A percentile compares a stretch with the other conserved stretches of the same genome.
These are phyloP conservation scores for Malus hybrid DNA, from an alignment of 331 rosid species.

Conservation along the genomic window DNA sequence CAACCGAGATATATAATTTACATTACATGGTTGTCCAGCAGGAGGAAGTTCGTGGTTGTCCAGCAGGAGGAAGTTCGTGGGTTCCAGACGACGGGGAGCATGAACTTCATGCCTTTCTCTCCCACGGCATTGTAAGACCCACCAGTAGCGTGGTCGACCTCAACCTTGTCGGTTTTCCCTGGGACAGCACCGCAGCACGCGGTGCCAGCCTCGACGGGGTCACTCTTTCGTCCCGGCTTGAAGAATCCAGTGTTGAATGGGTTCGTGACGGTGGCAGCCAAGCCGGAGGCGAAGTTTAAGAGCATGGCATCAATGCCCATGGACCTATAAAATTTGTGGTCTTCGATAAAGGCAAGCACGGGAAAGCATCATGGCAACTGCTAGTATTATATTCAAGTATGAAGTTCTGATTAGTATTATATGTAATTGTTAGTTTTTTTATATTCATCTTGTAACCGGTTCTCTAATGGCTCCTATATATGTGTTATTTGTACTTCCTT, in stretches of 20 bases:
- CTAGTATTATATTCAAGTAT: no score
- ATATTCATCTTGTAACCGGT: no score
- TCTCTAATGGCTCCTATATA: no score
- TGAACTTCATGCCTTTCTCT: not conserved
- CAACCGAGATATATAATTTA: not conserved
- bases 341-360: no score
- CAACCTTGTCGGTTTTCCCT: not conserved
- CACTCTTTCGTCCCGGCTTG: not conserved
- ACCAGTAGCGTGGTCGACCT: not conserved
- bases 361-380: no score
- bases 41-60: no score
- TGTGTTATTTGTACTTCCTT: no score
- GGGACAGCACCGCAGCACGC: conserved; percentile 4
- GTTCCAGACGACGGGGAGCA: conserved; percentile 6
- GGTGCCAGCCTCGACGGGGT: not conserved
- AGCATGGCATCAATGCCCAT: no score
- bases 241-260: not conserved
- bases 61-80: not conserved
- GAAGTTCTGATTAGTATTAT: no score
- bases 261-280: conserved; percentile 4
- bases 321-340: no score
- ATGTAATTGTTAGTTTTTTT: no score
- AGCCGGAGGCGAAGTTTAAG: conserved; percentile 1
- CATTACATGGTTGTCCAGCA: conserved; percentile 5
- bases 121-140: not conserved